phyloP scores from a whole-genome alignment of 2,329 filamentous ascomycete genomes.

The Calonectria pauciramosa region DNA sequence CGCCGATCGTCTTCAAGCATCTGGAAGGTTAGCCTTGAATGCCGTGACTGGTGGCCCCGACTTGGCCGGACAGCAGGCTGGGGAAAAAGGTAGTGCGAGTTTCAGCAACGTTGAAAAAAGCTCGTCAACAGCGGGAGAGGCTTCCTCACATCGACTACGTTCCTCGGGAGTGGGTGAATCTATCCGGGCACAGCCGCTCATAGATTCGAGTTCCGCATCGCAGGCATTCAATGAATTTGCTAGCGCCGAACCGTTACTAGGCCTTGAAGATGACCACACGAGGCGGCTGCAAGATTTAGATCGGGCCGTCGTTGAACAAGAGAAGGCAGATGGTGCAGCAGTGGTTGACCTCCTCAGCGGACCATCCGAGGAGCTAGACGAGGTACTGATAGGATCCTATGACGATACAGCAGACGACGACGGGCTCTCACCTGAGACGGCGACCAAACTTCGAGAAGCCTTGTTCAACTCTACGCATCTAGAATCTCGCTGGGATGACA shows the following conservation, averaged over 20 bases:
- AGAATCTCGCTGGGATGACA: conserved; percentile 55
- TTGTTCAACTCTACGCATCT: conserved; percentile 50
- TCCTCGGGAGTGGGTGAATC: conserved; percentile 33
- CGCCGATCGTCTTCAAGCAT: conserved; percentile 45
- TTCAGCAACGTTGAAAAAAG: conserved; percentile 29
- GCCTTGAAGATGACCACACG: conserved; percentile 12
- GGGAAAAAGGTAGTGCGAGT: conserved; percentile 38
- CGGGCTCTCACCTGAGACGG: conserved; percentile 45
- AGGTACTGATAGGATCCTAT: conserved; percentile 34
- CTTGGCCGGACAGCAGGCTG: conserved; percentile 30
- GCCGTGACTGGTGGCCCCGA: conserved; percentile 38
- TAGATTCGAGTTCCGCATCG: conserved; percentile 49
- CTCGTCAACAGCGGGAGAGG: conserved; percentile 33
- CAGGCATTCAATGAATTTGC: conserved; percentile 45
- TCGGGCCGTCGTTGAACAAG: conserved; percentile 32
- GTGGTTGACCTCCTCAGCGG: conserved; percentile 55
- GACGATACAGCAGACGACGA: conserved; percentile 42
- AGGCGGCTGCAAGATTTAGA: background rate
- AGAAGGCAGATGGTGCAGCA: conserved; percentile 54
- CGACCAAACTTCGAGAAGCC: conserved; percentile 51
- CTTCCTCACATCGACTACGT: conserved; percentile 39
- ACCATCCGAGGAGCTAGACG: conserved; percentile 38
- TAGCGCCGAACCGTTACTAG: conserved; percentile 30
- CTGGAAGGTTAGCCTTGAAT: conserved; percentile 44
- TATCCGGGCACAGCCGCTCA: conserved; percentile 28